Conservation (phyloP, 352 stramenopile genomes). For the Peronospora destructor region DNA sequence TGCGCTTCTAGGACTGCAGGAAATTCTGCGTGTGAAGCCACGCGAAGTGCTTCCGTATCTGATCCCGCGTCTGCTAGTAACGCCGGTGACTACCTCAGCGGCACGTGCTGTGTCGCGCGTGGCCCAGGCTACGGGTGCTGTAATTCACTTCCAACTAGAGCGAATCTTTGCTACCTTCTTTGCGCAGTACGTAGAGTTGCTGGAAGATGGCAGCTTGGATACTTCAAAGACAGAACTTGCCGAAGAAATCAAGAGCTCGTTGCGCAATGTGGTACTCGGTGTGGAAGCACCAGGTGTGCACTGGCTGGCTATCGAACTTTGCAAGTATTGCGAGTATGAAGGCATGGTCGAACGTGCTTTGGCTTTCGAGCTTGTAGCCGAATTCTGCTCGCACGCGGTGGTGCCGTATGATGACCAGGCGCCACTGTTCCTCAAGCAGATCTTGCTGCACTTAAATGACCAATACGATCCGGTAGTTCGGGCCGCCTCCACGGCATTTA, state of each 20-base stretch:
- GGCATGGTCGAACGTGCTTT: conserved; percentile 82
- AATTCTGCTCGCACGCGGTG: conserved; percentile 83
- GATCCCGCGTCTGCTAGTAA: conserved; percentile 91
- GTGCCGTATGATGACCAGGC: conserved; percentile 91
- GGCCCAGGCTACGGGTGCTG: conserved; percentile 87
- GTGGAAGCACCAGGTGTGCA: conserved; percentile 89
- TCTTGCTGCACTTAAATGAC: conserved; percentile 96
- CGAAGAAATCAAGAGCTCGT: conserved; percentile 60
- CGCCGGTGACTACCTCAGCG: conserved; percentile 86
- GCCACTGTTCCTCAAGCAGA: conserved; percentile 93
- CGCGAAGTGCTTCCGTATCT: conserved; percentile 96
- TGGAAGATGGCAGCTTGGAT: conserved; percentile 20
- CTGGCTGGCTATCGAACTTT: conserved; percentile 92
- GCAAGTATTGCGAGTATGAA: conserved; percentile 91
- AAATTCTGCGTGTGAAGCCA: conserved; percentile 94
- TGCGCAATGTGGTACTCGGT: conserved; percentile 72
- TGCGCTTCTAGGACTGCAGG: conserved; percentile 94
- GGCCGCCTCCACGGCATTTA: conserved; percentile 85
- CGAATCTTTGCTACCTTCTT: conserved; percentile 89
- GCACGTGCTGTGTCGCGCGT: conserved; percentile 90
- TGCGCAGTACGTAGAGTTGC: conserved; percentile 52
- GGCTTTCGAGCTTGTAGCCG: conserved; percentile 87
- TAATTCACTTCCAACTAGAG: conserved; percentile 94
- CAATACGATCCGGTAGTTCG: conserved; percentile 83
- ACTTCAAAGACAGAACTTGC: conserved; percentile 34